Evolutionary conservation across 179 eudicot genomes (phyloP), one percentile per base, ranked within the genome.

Genomic region (Beta lomatogona): DNA sequence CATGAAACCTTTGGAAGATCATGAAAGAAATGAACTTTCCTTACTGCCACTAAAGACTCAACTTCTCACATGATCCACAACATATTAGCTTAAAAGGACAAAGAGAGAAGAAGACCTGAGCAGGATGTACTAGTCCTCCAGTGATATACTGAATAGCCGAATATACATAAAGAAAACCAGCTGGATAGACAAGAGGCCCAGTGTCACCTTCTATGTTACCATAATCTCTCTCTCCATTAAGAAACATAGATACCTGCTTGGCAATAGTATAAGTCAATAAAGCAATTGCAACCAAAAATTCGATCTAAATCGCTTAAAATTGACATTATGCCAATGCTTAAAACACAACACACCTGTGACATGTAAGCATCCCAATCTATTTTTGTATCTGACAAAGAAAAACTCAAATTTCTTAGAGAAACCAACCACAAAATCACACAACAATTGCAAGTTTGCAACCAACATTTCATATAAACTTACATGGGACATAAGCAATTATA

Each of bases 361-460:
- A 93, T 93, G 79, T 93, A 93, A 60, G 98, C 98, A 82, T 93
- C 94, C 98, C 98, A 93, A 85, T 93, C 98, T 76, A 93, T 93
- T 84, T 93, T 92, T 6, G 98, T 93, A 80, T 93, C 98, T 93
- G 89, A 53, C 76, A 83, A 65, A 81, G 36, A 78, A 73, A 36
- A 85, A 72, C 65, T 58, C 58, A 82, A 68, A 66, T 66, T 58
- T 63, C 67, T 64, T 57, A 79, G 22, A 71, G 60, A 67, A 57
- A 5, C 25, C 46, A 73, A 57, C 22, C 14, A 45, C 19, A 41
- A 73, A 15, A 54, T 55, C 11, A 57, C 67, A 28, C 71, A 0
- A 83, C 71, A 52, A 76, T 8, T n/a, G 59, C n/a, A n/a, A n/a
- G n/a, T n/a, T n/a, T n/a, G n/a, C 41, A 2, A 4, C 55, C 19